Conservation (phyloP, 331 rosid species). For the Erythrophleum ivorense region DNA sequence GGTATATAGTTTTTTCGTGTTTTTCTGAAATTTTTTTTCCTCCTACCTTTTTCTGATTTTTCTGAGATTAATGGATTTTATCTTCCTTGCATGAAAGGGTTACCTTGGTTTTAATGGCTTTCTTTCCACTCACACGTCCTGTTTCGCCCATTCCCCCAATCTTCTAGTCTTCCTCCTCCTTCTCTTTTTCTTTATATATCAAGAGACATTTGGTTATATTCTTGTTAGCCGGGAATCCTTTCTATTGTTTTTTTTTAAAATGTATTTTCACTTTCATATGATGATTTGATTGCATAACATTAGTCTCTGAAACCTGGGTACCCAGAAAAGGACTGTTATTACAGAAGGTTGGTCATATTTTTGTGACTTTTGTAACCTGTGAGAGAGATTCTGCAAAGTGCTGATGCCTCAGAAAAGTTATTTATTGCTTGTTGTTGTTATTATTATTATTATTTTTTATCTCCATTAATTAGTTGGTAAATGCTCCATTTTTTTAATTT, state of each 20-base stretch:
- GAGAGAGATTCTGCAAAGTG: slow-evolving; percentile 49
- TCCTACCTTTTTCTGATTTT: not conserved
- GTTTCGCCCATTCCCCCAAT: not conserved
- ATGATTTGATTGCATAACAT: slow-evolving; percentile 32
- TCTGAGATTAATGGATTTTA: not conserved
- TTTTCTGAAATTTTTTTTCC: not conserved
- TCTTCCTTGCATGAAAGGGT: slow-evolving; percentile 36
- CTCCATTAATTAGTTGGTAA: slow-evolving; percentile 9
- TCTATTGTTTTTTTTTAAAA: slow-evolving; percentile 11
- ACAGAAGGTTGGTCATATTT: slow-evolving; percentile 44
- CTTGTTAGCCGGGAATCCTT: slow-evolving; percentile 16
- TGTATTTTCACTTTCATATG: slow-evolving; percentile 44
- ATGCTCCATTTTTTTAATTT: not conserved
- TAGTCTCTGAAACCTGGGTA: slow-evolving; percentile 33
- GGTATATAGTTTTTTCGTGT: slow-evolving; percentile 41
- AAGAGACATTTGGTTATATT: not conserved
- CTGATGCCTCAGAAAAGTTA: slow-evolving; percentile 31
- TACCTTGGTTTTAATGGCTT: slow-evolving; percentile 2
- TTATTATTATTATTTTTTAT: slow-evolving; percentile 13
- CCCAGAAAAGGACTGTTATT: slow-evolving; percentile 30
- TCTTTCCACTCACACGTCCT: slow-evolving; percentile 3
- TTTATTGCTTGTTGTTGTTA: slow-evolving; percentile 32
- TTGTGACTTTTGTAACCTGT: slow-evolving; percentile 45
- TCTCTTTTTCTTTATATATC: not conserved
- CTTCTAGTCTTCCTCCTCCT: not conserved